phyloP scores from a whole-genome alignment of 176 grass and related monocot species.

The Otatea glauca region DNA sequence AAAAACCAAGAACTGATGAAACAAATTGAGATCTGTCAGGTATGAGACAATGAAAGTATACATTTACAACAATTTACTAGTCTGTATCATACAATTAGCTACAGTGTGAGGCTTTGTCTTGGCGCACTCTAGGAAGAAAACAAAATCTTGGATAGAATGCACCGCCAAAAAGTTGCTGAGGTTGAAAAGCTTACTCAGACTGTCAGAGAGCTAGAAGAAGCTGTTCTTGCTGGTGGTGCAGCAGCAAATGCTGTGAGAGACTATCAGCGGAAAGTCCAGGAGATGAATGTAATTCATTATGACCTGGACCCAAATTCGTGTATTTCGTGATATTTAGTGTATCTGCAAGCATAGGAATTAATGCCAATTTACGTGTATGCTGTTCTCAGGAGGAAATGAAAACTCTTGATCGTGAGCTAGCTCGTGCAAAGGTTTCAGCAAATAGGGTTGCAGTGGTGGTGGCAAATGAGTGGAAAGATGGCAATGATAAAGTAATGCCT shows the following conservation, averaged over 20 bases:
- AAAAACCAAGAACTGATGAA: slow-evolving; percentile 96
- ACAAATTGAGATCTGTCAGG: slow-evolving; percentile 98
- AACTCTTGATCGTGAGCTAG: slow-evolving; percentile 91
- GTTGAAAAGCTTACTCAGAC: slow-evolving; percentile 97
- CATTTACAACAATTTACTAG: slow-evolving; percentile 2
- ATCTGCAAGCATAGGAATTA: slow-evolving; percentile 25
- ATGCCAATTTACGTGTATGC: slow-evolving; percentile 42
- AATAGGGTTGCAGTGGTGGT: slow-evolving; percentile 99
- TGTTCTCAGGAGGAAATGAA: slow-evolving; percentile 90
- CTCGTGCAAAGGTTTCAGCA: slow-evolving; percentile 92
- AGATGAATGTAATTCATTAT: slow-evolving; percentile 88
- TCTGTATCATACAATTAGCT: background rate
- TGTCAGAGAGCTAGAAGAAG: slow-evolving; percentile 90
- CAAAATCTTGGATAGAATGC: slow-evolving; percentile 97
- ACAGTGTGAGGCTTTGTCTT: background rate
- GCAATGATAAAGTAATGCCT: slow-evolving; percentile 99
- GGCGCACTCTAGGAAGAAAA: slow-evolving; percentile 84
- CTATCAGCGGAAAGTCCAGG: slow-evolving; percentile 95
- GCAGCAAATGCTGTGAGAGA: slow-evolving; percentile 98
- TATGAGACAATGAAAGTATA: slow-evolving; percentile 24
- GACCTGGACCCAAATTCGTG: slow-evolving; percentile 8
- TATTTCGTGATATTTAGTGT: slow-evolving; percentile 30
- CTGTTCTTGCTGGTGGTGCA: slow-evolving; percentile 91
- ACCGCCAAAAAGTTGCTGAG: slow-evolving; percentile 93
- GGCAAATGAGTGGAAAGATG: slow-evolving; percentile 99